Evolutionary conservation across 1,284 basidiomycete species (phyloP).

Genomic region (Trichosporon faecale): DNA sequence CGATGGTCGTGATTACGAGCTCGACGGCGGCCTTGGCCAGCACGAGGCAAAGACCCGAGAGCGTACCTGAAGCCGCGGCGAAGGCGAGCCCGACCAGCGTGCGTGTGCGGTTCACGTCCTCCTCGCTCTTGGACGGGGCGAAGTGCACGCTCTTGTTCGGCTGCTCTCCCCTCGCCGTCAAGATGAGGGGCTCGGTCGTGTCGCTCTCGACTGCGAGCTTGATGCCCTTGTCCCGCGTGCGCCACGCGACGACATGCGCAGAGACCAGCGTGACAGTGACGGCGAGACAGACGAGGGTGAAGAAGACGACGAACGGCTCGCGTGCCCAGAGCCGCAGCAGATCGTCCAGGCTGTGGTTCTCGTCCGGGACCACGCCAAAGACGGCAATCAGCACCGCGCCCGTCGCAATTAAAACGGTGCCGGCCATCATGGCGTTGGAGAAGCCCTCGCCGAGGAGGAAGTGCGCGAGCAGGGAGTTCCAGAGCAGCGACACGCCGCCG

Average conservation of each 20-base stretch:
- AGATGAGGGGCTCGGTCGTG: background rate
- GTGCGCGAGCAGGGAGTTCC: slow-evolving; percentile 90
- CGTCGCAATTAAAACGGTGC: slow-evolving; percentile 80
- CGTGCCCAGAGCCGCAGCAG: slow-evolving; percentile 74
- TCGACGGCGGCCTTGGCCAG: slow-evolving; percentile 94
- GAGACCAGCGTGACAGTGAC: slow-evolving; percentile 63
- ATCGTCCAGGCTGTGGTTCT: slow-evolving; percentile 83
- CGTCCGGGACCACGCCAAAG: slow-evolving; percentile 90
- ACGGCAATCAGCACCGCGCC: slow-evolving; percentile 85
- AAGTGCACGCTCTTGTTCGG: background rate
- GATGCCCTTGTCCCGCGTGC: background rate
- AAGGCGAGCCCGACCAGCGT: slow-evolving; percentile 79
- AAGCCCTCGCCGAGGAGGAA: slow-evolving; percentile 82
- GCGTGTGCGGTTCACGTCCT: slow-evolving; percentile 55
- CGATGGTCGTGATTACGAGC: slow-evolving; percentile 74
- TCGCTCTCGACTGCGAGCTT: background rate
- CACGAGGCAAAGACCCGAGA: slow-evolving; percentile 87
- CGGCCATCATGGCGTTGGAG: slow-evolving; percentile 76
- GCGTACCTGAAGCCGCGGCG: slow-evolving; percentile 83
- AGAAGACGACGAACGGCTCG: slow-evolving; percentile 76
- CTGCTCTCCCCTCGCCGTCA: background rate
- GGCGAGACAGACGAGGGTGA: slow-evolving; percentile 66
- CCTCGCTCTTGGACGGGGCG: background rate
- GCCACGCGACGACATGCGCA: slow-evolving; percentile 12
- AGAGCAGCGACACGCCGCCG: slow-evolving; percentile 84